Evolutionary conservation across 805 yeast species (phyloP).

Genomic region (Yarrowia osloensis): DNA sequence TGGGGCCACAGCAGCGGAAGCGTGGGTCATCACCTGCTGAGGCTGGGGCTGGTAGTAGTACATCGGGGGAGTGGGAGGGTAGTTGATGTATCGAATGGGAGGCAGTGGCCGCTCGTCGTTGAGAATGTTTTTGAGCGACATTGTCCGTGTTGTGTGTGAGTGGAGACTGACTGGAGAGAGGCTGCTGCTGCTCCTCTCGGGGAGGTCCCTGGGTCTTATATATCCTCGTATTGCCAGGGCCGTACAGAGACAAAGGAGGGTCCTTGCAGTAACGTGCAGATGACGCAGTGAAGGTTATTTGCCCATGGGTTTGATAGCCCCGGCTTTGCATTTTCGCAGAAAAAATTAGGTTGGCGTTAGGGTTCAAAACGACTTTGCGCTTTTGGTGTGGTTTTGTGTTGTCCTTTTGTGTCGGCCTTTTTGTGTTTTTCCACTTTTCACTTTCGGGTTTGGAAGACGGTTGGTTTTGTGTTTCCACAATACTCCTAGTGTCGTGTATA

Average conservation of each 20-base stretch:
- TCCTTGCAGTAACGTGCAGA: slow-evolving; percentile 25
- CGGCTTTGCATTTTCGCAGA: slow-evolving; percentile 16
- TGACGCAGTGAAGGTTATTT: slow-evolving; percentile 25
- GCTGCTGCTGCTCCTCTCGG: too few species aligned
- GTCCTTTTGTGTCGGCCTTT: not conserved
- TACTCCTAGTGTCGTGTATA: too few species aligned
- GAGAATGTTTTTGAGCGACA: slow-evolving; percentile 28
- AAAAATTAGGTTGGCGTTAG: not conserved
- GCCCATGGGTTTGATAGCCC: slow-evolving; percentile 20
- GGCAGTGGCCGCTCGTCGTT: slow-evolving; percentile 28
- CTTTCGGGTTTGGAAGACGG: too few species aligned
- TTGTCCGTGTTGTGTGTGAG: not conserved
- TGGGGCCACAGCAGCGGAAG: not conserved
- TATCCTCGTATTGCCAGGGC: slow-evolving; percentile 24
- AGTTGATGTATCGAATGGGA: slow-evolving; percentile 21
- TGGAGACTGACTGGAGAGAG: too few species aligned
- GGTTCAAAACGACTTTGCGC: not conserved
- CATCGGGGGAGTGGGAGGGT: slow-evolving; percentile 24
- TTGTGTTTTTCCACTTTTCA: not conserved
- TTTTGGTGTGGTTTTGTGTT: not conserved
- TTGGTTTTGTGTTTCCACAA: not conserved
- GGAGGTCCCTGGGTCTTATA: not conserved
- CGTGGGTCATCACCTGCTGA: not conserved
- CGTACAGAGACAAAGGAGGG: slow-evolving; percentile 29
- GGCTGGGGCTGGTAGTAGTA: slow-evolving; percentile 15